Base-by-base conservation (phyloP, 106 monocot species). In the Platanthera guangdongensis region DNA sequence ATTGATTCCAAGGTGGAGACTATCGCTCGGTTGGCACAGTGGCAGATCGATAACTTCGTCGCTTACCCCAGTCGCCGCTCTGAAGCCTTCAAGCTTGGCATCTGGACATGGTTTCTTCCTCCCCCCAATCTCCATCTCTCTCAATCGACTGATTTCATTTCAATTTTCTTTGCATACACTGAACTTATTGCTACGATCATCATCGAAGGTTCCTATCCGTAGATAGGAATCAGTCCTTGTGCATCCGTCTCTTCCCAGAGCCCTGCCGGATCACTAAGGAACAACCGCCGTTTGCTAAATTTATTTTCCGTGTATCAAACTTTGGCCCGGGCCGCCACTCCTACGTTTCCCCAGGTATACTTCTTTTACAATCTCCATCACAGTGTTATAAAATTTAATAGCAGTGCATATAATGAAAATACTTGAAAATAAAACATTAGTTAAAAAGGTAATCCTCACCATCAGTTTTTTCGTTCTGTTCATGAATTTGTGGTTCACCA, bases 71-170 rank as follows among this genome's bases (percentile, higher is more conserved):
- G 84, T 73, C 92, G 95, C 82, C 92, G 90, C 60, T 95, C 95
- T 62, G 95, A 95, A 28, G 9, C 92, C 47, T 95, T 95, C 84
- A 92, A 84, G 87, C 71, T 95, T 69, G 95, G 95, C 32, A 78
- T 88, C 72, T 95, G 95, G 95, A 95, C 84, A 82, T 95, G 95
- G 95, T 95, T 6, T 0, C 10, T 52, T n/a, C n/a, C n/a, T n/a
- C n/a, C 19, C 18, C 64, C 16, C 8, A 22, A 65, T 32, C 65
- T n/a, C 39, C 51, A 6, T 54, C 62, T 74, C 52, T 50, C 50
- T 47, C 45, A 47, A 22, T 81, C 2, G 5, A 39, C 28, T 6
- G 7, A 32, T 30, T 32, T 22, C 9, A 12, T 10, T 32, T 19
- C 19, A 59, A 7, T 53, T 78, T 77, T 69, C 11, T 60, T 3